Conservation (phyloP, 2,329 filamentous ascomycete species). For the Aspergillus cejpii region DNA sequence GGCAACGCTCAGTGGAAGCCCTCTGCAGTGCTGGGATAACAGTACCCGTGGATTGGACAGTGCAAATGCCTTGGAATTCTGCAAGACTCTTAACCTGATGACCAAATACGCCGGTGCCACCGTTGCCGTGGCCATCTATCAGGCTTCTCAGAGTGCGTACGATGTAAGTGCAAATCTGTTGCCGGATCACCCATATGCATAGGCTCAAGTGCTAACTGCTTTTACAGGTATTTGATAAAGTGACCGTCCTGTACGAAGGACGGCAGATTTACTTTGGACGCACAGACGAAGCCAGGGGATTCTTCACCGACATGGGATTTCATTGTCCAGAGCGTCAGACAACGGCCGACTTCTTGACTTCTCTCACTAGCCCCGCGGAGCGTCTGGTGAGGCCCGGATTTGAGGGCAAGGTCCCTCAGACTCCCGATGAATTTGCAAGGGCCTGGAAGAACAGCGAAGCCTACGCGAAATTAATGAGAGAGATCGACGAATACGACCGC, state of each 20-base stretch:
- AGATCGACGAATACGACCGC: slow-evolving; percentile 42
- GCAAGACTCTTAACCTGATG: slow-evolving; percentile 46
- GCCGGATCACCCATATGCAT: background rate
- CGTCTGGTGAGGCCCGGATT: slow-evolving; percentile 53
- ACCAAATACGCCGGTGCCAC: slow-evolving; percentile 47
- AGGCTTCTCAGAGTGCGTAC: slow-evolving; percentile 44
- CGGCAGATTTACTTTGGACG: slow-evolving; percentile 71
- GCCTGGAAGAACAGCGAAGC: slow-evolving; percentile 51
- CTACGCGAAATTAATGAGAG: slow-evolving; percentile 36
- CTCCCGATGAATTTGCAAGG: slow-evolving; percentile 60
- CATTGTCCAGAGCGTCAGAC: slow-evolving; percentile 63
- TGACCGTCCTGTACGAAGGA: slow-evolving; percentile 66
- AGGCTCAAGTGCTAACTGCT: background rate
- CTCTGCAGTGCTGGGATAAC: slow-evolving; percentile 46
- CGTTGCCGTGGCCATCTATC: slow-evolving; percentile 53
- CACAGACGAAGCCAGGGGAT: slow-evolving; percentile 53
- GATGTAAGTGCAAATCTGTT: slow-evolving; percentile 35
- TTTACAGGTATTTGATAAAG: slow-evolving; percentile 61
- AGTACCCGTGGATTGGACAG: slow-evolving; percentile 48
- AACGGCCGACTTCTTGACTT: slow-evolving; percentile 64
- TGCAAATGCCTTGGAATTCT: slow-evolving; percentile 53
- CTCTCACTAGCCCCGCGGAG: slow-evolving; percentile 60
- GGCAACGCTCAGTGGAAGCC: slow-evolving; percentile 43
- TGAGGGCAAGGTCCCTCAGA: slow-evolving; percentile 59
- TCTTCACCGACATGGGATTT: slow-evolving; percentile 65